A percentile compares a stretch with the other conserved stretches of the same genome.
Evolutionary conservation across 2,329 filamentous ascomycete species (phyloP).

Genomic region (Ophiobolus disseminans): DNA sequence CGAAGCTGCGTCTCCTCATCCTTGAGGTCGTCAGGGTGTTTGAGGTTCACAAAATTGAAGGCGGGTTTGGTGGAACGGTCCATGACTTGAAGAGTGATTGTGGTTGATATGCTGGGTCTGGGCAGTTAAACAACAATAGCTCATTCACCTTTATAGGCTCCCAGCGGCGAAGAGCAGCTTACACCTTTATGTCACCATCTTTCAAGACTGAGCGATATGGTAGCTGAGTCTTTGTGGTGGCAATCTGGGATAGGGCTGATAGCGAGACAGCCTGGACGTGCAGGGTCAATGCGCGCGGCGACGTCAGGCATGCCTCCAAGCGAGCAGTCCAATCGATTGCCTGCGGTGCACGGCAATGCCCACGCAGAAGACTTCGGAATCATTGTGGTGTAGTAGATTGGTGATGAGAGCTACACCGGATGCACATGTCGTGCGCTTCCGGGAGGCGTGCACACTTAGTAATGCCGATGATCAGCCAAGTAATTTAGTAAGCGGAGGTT

Average conservation of each 20-base stretch:
- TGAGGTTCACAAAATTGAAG: constrained; percentile 43
- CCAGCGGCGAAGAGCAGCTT: neutral
- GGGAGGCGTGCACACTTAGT: constrained; percentile 14
- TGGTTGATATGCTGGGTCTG: neutral
- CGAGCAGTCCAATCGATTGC: constrained; percentile 3
- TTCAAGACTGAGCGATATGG: neutral
- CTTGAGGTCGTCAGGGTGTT: constrained; percentile 42
- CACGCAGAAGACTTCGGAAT: constrained; percentile 1
- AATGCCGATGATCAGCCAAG: constrained; percentile 7
- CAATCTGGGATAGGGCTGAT: neutral
- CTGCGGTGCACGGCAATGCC: constrained; percentile 8
- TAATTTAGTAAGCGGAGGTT: constrained; percentile 17
- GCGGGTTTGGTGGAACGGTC: constrained; percentile 29
- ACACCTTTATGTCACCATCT: constrained; percentile 13
- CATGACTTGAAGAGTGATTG: constrained; percentile 20
- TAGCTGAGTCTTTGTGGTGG: neutral
- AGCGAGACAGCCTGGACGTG: constrained; percentile 4
- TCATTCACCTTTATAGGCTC: constrained; percentile 7
- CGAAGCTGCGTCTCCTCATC: constrained; percentile 39
- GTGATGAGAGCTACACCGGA: constrained; percentile 11
- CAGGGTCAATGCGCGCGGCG: constrained; percentile 7
- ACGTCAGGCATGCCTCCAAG: constrained; percentile 10
- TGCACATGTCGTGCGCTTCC: constrained; percentile 9
- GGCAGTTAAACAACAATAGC: neutral
- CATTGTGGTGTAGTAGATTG: constrained; percentile 1